A percentile compares a stretch with the other conserved stretches of the same genome.
phyloP scores from a whole-genome alignment of 768 basidiomycete genomes.

The Trametes cingulata region DNA sequence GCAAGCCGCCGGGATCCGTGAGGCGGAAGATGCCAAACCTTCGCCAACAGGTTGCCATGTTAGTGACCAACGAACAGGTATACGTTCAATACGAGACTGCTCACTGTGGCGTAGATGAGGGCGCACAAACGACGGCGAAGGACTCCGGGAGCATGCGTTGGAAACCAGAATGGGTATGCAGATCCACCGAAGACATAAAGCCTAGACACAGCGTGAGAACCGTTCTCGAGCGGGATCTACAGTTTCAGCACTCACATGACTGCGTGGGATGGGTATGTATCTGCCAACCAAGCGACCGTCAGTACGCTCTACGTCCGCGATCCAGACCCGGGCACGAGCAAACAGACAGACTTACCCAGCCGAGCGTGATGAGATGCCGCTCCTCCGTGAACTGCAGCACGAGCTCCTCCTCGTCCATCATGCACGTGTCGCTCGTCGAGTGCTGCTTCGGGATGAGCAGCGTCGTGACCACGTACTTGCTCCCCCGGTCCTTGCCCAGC shows the following conservation, averaged over 20 bases:
- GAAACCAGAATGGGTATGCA: slow-evolving; percentile 90
- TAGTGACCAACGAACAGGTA: neutral
- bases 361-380: slow-evolving; percentile 79
- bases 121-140: slow-evolving; percentile 91
- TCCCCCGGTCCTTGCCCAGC: slow-evolving; percentile 64
- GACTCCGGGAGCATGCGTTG: slow-evolving; percentile 90
- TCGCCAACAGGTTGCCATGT: neutral
- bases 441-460: slow-evolving; percentile 87
- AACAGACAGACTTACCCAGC: slow-evolving; percentile 67
- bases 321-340: neutral
- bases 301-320: neutral
- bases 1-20: slow-evolving; percentile 83
- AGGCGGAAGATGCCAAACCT: slow-evolving; percentile 90
- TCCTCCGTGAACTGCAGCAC: slow-evolving; percentile 85
- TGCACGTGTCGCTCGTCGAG: slow-evolving; percentile 88
- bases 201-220: slow-evolving; percentile 38
- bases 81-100: slow-evolving; percentile 24
- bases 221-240: neutral
- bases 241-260: slow-evolving; percentile 56
- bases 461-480: slow-evolving; percentile 72
- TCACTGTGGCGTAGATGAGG: slow-evolving; percentile 73
- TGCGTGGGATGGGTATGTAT: slow-evolving; percentile 94
- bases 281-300: slow-evolving; percentile 39
- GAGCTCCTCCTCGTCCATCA: slow-evolving; percentile 88
- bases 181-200: slow-evolving; percentile 93